phyloP scores from a whole-genome alignment of 2,329 filamentous ascomycete genomes.

The Aspergillus sp. region DNA sequence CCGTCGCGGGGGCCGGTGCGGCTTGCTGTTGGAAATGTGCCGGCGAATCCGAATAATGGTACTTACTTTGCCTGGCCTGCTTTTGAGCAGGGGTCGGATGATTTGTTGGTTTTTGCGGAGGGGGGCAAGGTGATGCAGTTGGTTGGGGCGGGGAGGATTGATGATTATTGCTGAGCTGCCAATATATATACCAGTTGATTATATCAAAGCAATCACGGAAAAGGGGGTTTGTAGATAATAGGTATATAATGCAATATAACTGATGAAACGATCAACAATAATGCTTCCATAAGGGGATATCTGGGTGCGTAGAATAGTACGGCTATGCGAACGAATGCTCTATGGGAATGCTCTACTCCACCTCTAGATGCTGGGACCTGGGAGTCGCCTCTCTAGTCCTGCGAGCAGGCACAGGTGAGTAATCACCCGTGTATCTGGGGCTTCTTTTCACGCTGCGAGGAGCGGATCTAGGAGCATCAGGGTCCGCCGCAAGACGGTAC shows the following conservation, averaged over 20 bases:
- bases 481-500: not conserved
- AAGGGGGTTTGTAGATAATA: no score
- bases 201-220: no score
- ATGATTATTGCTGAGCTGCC: not conserved
- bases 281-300: no score
- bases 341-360: not conserved
- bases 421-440: not conserved
- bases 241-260: no score
- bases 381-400: not conserved
- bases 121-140: not conserved
- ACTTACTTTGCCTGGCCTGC: not conserved
- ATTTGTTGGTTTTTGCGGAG: constrained; percentile 1
- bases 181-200: not conserved
- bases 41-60: not conserved
- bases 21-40: not conserved
- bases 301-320: no score
- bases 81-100: not conserved
- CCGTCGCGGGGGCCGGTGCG: not conserved
- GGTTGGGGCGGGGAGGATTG: not conserved
- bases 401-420: not conserved
- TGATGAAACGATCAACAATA: no score
- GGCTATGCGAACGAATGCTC: not conserved
- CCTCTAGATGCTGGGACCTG: not conserved
- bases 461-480: not conserved
- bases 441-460: not conserved